A percentile compares a stretch with the other conserved stretches of the same genome.
Evolutionary conservation across 2,329 filamentous ascomycete species (phyloP).

Genomic region (Scolecobasidium constrictum): DNA sequence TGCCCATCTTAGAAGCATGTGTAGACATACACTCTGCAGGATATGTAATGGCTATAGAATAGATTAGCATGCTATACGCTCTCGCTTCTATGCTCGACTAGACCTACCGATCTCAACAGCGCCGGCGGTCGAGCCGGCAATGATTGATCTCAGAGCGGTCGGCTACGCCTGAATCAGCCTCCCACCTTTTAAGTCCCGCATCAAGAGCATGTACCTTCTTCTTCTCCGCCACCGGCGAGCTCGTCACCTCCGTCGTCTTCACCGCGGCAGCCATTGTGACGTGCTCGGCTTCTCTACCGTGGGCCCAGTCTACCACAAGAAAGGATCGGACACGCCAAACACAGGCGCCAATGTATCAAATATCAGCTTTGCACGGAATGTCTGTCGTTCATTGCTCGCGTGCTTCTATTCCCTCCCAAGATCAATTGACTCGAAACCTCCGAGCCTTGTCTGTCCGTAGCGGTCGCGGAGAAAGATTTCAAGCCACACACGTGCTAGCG

Average conservation of each 20-base stretch:
- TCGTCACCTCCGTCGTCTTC: constrained; percentile 8
- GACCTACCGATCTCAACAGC: constrained; percentile 79
- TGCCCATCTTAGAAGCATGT: no score
- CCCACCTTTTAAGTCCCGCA: no score
- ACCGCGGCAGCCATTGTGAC: constrained; percentile 6
- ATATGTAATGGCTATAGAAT: constrained; percentile 67
- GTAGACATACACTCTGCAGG: constrained; percentile 71
- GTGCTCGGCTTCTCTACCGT: background rate
- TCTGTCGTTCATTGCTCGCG: background rate
- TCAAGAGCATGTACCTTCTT: constrained; percentile 26
- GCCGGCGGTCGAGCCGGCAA: constrained; percentile 87
- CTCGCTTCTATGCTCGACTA: background rate
- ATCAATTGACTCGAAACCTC: no score
- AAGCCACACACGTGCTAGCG: background rate
- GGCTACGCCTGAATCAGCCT: constrained; percentile 38
- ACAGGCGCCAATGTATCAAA: background rate
- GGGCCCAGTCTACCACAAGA: background rate
- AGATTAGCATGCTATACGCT: constrained; percentile 15
- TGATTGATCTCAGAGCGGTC: constrained; percentile 75
- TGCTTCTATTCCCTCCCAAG: background rate
- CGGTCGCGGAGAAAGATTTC: background rate
- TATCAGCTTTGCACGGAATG: background rate
- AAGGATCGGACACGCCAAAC: background rate
- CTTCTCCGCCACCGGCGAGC: constrained; percentile 15
- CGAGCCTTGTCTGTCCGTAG: background rate